phyloP scores from a whole-genome alignment of 805 yeast genomes.

The Candida verbasci region DNA sequence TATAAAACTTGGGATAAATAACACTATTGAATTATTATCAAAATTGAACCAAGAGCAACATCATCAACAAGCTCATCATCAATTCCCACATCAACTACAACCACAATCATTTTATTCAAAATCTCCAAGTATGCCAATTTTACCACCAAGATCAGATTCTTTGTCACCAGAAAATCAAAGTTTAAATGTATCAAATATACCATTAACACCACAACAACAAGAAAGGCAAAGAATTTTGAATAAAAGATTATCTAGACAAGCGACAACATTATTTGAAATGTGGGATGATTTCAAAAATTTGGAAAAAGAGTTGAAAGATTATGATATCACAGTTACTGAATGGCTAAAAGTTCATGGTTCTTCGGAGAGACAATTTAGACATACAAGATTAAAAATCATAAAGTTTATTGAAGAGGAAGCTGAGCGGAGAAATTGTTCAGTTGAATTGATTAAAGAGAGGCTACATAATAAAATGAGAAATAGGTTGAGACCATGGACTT shows the following conservation, averaged over 20 bases:
- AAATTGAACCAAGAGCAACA: slow-evolving; percentile 11
- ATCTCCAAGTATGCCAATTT: background rate
- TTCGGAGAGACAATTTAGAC: slow-evolving; percentile 25
- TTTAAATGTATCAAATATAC: background rate
- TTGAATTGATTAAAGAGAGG: slow-evolving; percentile 22
- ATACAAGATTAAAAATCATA: slow-evolving; percentile 24
- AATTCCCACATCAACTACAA: slow-evolving; percentile 5
- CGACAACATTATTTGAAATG: slow-evolving; percentile 25
- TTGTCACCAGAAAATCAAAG: background rate
- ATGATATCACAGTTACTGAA: slow-evolving; percentile 22
- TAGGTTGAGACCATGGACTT: slow-evolving; percentile 25
- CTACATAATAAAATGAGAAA: slow-evolving; percentile 26
- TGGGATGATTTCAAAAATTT: slow-evolving; percentile 30
- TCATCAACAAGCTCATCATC: slow-evolving; percentile 1
- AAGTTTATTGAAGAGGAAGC: slow-evolving; percentile 29
- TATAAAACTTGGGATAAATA: slow-evolving; percentile 13
- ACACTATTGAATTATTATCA: slow-evolving; percentile 15
- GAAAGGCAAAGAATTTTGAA: slow-evolving; percentile 17
- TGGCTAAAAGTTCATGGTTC: slow-evolving; percentile 29
- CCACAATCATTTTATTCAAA: background rate
- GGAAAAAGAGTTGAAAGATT: slow-evolving; percentile 19
- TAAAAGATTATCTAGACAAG: slow-evolving; percentile 24
- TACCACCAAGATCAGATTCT: slow-evolving; percentile 2
- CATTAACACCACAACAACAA: slow-evolving; percentile 10
- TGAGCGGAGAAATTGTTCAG: slow-evolving; percentile 11